phyloP scores from a whole-genome alignment of 164 flowering plant genomes.

The Platanus orientalis region DNA sequence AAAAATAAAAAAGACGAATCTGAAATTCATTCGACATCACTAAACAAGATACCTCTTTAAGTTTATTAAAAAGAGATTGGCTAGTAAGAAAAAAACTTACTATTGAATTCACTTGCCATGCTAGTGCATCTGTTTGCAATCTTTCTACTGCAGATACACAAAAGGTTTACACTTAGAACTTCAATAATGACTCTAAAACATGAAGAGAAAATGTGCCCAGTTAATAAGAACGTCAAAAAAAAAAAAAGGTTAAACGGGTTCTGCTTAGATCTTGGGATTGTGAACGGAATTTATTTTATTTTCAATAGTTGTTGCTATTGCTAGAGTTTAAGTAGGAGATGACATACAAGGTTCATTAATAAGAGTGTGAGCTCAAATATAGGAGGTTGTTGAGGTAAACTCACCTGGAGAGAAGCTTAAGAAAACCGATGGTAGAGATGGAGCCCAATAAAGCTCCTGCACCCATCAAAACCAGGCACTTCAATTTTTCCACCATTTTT shows the following conservation, averaged over 20 bases:
- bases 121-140: constrained; percentile 10
- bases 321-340: not conserved
- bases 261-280: not conserved
- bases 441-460: constrained; percentile 70
- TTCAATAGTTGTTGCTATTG: no score
- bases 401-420: constrained; percentile 43
- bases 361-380: not conserved
- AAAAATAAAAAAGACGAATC: no score
- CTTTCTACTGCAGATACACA: constrained; percentile 20
- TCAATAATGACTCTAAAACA: not conserved
- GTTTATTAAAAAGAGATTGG: no score
- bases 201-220: no score
- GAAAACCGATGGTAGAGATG: constrained; percentile 42
- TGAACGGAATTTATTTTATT: not conserved
- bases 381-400: not conserved
- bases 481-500: constrained; percentile 50
- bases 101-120: constrained; percentile 9
- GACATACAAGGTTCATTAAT: no score
- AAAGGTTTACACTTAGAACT: not conserved
- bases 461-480: constrained; percentile 44
- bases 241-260: not conserved
- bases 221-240: not conserved
- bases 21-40: no score
- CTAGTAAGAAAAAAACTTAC: constrained; percentile 11
- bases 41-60: no score